phyloP scores from a whole-genome alignment of 805 yeast species.

The Nakazawaea wyomingensis region DNA sequence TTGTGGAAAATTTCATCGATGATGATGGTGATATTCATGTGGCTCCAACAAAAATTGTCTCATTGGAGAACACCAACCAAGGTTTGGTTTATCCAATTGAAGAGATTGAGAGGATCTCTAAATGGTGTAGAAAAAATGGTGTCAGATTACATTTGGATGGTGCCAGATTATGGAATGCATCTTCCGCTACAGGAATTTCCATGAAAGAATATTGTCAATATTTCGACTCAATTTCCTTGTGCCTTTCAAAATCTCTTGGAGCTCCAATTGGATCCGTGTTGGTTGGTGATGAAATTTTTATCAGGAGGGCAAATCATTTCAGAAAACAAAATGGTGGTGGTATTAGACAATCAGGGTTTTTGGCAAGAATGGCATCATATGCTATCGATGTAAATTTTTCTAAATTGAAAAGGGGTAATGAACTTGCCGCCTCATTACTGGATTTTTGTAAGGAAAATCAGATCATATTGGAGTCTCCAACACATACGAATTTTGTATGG shows the following conservation, averaged over 20 bases:
- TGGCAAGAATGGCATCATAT: slow-evolving; percentile 70
- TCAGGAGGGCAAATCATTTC: slow-evolving; percentile 73
- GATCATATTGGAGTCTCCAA: slow-evolving; percentile 61
- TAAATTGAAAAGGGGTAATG: slow-evolving; percentile 44
- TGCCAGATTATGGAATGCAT: slow-evolving; percentile 89
- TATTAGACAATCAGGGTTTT: slow-evolving; percentile 79
- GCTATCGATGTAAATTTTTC: slow-evolving; percentile 73
- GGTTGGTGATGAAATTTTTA: slow-evolving; percentile 57
- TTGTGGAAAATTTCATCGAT: slow-evolving; percentile 49
- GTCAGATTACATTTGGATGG: slow-evolving; percentile 82
- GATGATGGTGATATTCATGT: slow-evolving; percentile 81
- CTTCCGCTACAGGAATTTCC: slow-evolving; percentile 63
- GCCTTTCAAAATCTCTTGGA: slow-evolving; percentile 85
- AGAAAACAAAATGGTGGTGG: slow-evolving; percentile 94
- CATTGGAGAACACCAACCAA: slow-evolving; percentile 83
- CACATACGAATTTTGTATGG: slow-evolving; percentile 80
- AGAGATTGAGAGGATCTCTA: slow-evolving; percentile 65
- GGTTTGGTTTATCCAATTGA: slow-evolving; percentile 79
- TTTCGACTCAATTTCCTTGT: slow-evolving; percentile 83
- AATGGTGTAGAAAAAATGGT: slow-evolving; percentile 57
- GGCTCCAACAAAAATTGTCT: slow-evolving; percentile 82
- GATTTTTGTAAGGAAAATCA: slow-evolving; percentile 47
- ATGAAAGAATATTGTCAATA: slow-evolving; percentile 64
- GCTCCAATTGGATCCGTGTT: slow-evolving; percentile 91
- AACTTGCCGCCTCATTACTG: slow-evolving; percentile 43